These are phyloP conservation scores for Phycomyces nitens DNA, from an alignment of 192 early-diverging fungal species.

Conservation along the genomic window DNA sequence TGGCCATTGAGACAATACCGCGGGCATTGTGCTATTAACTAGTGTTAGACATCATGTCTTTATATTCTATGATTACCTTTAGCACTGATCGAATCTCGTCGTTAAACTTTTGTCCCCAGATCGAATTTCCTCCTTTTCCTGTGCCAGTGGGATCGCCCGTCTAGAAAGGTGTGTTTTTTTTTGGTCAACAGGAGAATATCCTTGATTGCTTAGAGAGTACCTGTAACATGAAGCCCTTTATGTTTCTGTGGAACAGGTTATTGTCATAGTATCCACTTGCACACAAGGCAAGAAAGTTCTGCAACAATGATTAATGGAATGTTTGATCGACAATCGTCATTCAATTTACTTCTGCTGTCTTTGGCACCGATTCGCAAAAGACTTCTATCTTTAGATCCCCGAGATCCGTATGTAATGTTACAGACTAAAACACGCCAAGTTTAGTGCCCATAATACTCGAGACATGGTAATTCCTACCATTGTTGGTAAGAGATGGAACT, in stretches of 20 bases:
- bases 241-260: constrained; percentile 81
- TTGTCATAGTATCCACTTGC: constrained; percentile 91
- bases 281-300: constrained; percentile 97
- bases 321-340: background rate
- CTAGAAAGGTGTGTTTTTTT: too few relatives aligned
- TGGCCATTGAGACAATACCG: constrained; percentile 92
- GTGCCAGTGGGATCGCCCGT: constrained; percentile 87
- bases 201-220: too few relatives aligned
- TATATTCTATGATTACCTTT: constrained; percentile 47
- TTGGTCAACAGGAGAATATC: too few relatives aligned
- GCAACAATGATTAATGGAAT: constrained; percentile 2
- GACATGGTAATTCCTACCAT: background rate
- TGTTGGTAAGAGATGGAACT: background rate
- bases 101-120: constrained; percentile 78
- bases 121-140: constrained; percentile 83
- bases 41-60: too few relatives aligned
- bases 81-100: constrained; percentile 78
- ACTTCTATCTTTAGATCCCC: constrained; percentile 95
- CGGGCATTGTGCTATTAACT: constrained; percentile 78
- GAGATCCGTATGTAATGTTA: constrained; percentile 88
- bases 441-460: background rate
- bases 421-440: constrained; percentile 46
- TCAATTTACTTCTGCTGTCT: constrained; percentile 63
- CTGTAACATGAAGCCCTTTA: constrained; percentile 83
- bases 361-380: constrained; percentile 84